Evolutionary conservation across 1,284 basidiomycete genomes (phyloP).

Genomic region (Sanguinoderma infundibulare): DNA sequence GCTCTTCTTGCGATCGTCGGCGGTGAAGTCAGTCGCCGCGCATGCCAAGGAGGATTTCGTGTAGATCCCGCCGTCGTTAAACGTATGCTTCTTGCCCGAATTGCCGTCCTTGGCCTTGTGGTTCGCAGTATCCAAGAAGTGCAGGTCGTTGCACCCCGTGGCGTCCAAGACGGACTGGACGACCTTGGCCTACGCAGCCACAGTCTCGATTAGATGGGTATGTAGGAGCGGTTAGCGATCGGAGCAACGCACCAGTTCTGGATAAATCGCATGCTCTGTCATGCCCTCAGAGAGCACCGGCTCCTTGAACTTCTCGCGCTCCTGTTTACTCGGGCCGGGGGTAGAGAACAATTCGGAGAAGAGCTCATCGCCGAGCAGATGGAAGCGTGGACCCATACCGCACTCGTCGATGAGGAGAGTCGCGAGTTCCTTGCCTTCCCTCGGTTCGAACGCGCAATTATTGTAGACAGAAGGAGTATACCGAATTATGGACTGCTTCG

Average conservation of each 20-base stretch:
- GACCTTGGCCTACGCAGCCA: neutral
- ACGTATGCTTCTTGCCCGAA: neutral
- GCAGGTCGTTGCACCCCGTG: neutral
- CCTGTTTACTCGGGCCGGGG: neutral
- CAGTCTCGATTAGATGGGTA: too few relatives aligned
- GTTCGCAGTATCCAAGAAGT: neutral
- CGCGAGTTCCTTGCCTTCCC: neutral
- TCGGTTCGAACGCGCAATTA: neutral
- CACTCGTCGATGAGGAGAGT: neutral
- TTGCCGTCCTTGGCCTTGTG: neutral
- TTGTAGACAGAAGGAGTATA: neutral
- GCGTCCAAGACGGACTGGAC: neutral
- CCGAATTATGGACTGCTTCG: neutral
- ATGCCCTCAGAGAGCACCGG: neutral
- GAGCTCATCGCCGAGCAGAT: neutral
- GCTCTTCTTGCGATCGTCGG: neutral
- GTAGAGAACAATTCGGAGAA: neutral
- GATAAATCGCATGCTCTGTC: neutral
- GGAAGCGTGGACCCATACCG: neutral
- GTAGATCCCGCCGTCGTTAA: neutral
- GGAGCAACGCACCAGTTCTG: neutral
- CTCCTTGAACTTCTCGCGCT: neutral
- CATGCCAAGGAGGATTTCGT: neutral
- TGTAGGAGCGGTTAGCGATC: neutral
- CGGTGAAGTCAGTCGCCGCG: neutral